A percentile compares a stretch with the other conserved stretches of the same genome.
Evolutionary conservation across 805 yeast species (phyloP).

Genomic region (Myxozyma vanderwaltii): DNA sequence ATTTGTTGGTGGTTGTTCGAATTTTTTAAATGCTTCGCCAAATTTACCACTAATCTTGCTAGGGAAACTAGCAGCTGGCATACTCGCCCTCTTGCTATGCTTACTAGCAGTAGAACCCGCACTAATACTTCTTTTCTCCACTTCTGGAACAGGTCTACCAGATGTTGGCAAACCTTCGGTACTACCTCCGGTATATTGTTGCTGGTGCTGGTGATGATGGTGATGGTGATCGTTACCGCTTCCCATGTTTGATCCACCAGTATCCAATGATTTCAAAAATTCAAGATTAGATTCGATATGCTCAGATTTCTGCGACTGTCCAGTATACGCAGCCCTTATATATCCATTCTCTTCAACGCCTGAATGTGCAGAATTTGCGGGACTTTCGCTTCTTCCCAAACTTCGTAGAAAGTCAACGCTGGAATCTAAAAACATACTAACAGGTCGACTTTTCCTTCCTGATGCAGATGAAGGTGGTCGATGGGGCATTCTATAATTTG

Average conservation of each 20-base stretch:
- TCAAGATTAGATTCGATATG: conserved; percentile 32
- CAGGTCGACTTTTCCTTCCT: conserved; percentile 24
- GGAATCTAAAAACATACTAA: conserved; percentile 31
- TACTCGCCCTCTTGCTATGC: conserved; percentile 27
- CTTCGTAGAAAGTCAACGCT: conserved; percentile 31
- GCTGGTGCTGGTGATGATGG: not conserved
- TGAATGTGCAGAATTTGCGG: conserved; percentile 20
- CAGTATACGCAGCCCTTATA: conserved; percentile 18
- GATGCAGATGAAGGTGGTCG: conserved; percentile 9
- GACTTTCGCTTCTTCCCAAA: conserved; percentile 27
- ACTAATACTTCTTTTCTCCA: conserved; percentile 11
- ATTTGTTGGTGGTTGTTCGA: conserved; percentile 10
- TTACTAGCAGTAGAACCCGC: conserved; percentile 14
- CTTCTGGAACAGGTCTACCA: not conserved
- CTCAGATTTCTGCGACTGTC: conserved; percentile 28
- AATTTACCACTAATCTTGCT: conserved; percentile 25
- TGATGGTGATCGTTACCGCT: too few species aligned
- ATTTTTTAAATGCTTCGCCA: conserved; percentile 30
- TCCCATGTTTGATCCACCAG: conserved; percentile 26
- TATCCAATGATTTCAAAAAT: conserved; percentile 29
- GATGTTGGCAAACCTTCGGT: not conserved
- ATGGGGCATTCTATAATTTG: conserved; percentile 1
- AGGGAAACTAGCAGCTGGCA: conserved; percentile 4
- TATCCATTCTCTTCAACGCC: conserved; percentile 5
- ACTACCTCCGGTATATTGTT: conserved; percentile 5